Conservation (phyloP, 2,329 filamentous ascomycete genomes). For the Cordyceps javanica region DNA sequence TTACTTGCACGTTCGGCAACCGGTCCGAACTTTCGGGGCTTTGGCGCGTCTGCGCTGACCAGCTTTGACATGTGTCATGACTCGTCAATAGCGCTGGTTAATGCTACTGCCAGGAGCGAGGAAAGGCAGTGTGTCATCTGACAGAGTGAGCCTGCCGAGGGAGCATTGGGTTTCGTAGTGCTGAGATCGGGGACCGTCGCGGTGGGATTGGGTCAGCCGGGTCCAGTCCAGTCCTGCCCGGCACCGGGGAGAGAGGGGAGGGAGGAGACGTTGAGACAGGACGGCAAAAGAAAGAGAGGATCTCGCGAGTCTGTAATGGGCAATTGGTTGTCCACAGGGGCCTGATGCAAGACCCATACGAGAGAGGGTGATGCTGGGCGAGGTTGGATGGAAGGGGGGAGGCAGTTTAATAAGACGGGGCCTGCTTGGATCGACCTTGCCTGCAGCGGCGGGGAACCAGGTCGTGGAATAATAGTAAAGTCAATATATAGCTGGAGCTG, state of each 20-base stretch:
- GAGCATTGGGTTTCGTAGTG: background rate
- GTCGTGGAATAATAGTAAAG: background rate
- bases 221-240: background rate
- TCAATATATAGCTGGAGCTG: background rate
- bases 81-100: background rate
- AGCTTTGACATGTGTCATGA: constrained; percentile 13
- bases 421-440: constrained; percentile 3
- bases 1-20: constrained; percentile 14
- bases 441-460: background rate
- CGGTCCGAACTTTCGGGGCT: constrained; percentile 13
- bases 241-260: background rate
- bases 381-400: background rate
- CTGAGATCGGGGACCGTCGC: background rate
- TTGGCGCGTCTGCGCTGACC: constrained; percentile 11
- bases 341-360: background rate
- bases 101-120: background rate
- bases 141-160: background rate
- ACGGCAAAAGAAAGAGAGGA: background rate
- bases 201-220: background rate
- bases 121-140: background rate
- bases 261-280: background rate
- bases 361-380: background rate
- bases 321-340: background rate
- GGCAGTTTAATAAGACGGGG: constrained; percentile 9
- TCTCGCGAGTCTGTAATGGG: background rate